Conservation (phyloP, 768 basidiomycete genomes). For the Fomitopsis serialis region DNA sequence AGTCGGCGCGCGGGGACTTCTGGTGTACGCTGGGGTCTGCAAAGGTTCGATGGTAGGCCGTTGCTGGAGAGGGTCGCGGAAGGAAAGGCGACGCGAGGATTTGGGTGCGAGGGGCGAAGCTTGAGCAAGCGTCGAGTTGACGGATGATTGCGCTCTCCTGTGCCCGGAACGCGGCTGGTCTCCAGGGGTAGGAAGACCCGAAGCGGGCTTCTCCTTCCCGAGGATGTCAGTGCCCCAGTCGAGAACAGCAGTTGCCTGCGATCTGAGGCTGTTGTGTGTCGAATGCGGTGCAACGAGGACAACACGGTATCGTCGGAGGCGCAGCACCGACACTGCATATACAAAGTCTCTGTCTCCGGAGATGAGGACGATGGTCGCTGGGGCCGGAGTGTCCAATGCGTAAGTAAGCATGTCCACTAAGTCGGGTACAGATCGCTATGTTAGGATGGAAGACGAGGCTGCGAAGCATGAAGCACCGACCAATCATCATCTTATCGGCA, state of each 20-base stretch:
- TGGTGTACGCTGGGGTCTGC: neutral
- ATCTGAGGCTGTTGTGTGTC: constrained; percentile 41
- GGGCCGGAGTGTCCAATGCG: constrained; percentile 53
- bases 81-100: neutral
- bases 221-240: constrained; percentile 46
- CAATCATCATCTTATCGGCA: constrained; percentile 49
- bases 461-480: constrained; percentile 18
- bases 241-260: constrained; percentile 49
- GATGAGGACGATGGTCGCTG: constrained; percentile 55
- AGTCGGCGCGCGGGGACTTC: neutral
- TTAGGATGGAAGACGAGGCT: constrained; percentile 2
- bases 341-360: constrained; percentile 66
- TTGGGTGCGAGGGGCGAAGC: neutral
- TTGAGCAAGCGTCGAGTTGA: neutral
- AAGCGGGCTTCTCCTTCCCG: constrained; percentile 2
- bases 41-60: neutral
- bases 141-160: neutral
- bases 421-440: constrained; percentile 3
- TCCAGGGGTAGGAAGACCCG: neutral
- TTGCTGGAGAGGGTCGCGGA: neutral
- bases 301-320: constrained; percentile 16
- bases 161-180: neutral
- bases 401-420: constrained; percentile 65
- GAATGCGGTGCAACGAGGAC: constrained; percentile 26
- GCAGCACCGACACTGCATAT: constrained; percentile 41